Evolutionary conservation across 2,329 filamentous ascomycete species (phyloP), one percentile per base, ranked within the genome.

Genomic region (Fusarium torreyae): DNA sequence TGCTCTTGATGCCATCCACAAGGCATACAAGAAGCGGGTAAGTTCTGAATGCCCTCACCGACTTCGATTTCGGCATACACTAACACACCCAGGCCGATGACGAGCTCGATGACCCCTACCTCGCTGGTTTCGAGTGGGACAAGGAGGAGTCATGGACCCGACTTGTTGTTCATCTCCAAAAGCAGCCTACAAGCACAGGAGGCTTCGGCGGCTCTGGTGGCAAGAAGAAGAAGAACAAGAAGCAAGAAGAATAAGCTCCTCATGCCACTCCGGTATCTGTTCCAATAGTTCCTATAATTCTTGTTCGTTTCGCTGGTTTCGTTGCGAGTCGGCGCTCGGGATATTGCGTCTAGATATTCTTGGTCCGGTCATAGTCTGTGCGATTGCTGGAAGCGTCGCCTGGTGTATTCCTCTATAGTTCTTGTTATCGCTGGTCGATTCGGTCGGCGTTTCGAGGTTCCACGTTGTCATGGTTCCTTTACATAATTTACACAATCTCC

Each of bases 81-180:
- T 70, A 42, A 67, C 53, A 54, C 52, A 18, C 20, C 13, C 74
- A 97, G 94, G 88, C 91, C 65, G 95, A 98, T 76, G 95, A 98
- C 79, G 95, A 98, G 81, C 86, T 98, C 66, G 92, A 95, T 57
- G 86, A 88, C 71, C 93, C 94, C 69, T 94, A 94, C 86, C 91
- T 98, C 73, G 91, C 91, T 76, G 95, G 95, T 72, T 98, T 98
- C 84, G 94, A 97, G 86, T 98, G 94, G 94, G 92, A 97, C 82
- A 93, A 92, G 80, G 92, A 97, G 74, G 93, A 97, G 82, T 94
- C 90, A 78, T 97, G 94, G 90, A 95, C 93, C 56, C 88, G 89
- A 70, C 87, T 98, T 77, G 85, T 97, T 75, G 94, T 98, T 46
- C 94, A 96, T 82, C 92, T 95, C 78, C 91, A 91, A 80, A 91